Percentiles rank a stretch among this genome's conserved stretches.
Conservation (phyloP, 2,329 filamentous ascomycete species). For the Fusarium xyrophilum region DNA sequence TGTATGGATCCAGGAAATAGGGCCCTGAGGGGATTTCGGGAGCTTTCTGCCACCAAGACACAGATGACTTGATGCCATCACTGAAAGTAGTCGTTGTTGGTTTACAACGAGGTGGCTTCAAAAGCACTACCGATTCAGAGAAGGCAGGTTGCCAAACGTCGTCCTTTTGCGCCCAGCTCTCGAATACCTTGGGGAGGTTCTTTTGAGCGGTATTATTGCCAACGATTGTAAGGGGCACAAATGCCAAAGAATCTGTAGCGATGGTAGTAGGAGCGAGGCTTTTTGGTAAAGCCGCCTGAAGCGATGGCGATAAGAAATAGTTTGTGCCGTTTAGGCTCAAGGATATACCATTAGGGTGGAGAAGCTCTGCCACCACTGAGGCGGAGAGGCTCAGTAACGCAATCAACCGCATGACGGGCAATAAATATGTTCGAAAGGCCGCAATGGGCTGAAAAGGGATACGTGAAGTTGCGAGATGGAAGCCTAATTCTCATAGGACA, state of each 20-base stretch:
- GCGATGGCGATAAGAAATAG: neutral
- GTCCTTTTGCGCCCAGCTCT: neutral
- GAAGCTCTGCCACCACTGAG: neutral
- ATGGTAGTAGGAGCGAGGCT: accelerated
- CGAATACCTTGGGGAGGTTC: accelerated
- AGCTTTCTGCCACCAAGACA: neutral
- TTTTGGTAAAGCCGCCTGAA: neutral
- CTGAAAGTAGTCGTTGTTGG: neutral
- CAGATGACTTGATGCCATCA: neutral
- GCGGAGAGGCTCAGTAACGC: accelerated
- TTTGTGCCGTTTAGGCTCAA: neutral
- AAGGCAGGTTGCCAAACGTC: neutral
- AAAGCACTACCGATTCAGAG: neutral
- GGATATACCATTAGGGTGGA: neutral
- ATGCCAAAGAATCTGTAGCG: neutral
- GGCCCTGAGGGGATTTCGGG: neutral
- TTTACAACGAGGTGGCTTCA: neutral
- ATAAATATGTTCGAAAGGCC: accelerated
- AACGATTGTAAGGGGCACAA: neutral
- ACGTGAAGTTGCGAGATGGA: accelerated
- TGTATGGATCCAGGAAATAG: neutral
- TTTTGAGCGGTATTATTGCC: neutral
- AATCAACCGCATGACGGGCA: neutral
- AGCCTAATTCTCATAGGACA: neutral
- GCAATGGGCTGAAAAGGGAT: accelerated